Conservation (phyloP, 2,329 filamentous ascomycete genomes). For the Calonectria hongkongensis region DNA sequence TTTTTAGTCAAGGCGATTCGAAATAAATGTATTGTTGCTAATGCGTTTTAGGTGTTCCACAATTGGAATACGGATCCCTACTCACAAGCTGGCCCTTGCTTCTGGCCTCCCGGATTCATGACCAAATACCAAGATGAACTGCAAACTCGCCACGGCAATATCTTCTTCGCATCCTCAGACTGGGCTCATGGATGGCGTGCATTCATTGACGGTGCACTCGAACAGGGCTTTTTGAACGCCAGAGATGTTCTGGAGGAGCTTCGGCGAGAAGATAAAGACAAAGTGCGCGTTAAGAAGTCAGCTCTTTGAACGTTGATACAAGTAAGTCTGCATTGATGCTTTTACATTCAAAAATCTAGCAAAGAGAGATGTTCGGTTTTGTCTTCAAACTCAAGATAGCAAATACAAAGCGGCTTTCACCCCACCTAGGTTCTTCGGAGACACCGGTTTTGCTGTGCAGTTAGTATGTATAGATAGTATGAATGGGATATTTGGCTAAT, state of each 20-base stretch:
- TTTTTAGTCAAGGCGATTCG: background rate
- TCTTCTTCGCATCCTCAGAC: constrained; percentile 53
- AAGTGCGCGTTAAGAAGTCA: no score
- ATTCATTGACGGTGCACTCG: constrained; percentile 56
- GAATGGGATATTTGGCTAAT: no score
- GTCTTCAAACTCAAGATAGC: no score
- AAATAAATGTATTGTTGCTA: background rate
- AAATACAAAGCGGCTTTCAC: no score
- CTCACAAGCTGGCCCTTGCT: constrained; percentile 46
- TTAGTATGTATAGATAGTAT: no score
- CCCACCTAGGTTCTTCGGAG: no score
- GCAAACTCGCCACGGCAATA: constrained; percentile 51
- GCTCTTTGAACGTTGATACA: no score
- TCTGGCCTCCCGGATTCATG: constrained; percentile 46
- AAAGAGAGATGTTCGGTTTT: no score
- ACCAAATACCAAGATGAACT: constrained; percentile 53
- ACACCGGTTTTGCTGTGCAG: no score
- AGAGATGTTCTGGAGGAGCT: constrained; percentile 22
- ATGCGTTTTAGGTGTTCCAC: constrained; percentile 40
- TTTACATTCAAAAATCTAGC: no score
- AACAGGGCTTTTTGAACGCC: constrained; percentile 47
- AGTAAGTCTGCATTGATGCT: no score
- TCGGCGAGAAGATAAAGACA: background rate
- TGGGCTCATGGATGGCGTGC: constrained; percentile 55
- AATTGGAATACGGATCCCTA: constrained; percentile 55